phyloP scores from a whole-genome alignment of 768 basidiomycete genomes.

The Pulveroboletus sp. region DNA sequence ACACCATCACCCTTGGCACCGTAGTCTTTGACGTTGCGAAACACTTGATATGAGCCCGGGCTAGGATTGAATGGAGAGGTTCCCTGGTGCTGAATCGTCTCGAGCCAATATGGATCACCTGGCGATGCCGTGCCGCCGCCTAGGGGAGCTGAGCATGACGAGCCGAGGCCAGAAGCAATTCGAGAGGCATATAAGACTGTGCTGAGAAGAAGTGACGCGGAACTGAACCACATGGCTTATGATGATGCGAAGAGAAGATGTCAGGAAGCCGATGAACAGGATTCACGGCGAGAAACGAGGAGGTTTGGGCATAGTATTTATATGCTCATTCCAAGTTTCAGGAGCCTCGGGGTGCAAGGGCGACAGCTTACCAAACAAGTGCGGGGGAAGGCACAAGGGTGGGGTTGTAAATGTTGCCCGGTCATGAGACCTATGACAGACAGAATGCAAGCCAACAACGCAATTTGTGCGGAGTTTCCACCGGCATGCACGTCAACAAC shows the following conservation, averaged over 20 bases:
- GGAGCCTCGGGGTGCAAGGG: background rate
- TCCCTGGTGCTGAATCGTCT: conserved; percentile 67
- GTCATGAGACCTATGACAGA: background rate
- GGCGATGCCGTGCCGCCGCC: conserved; percentile 43
- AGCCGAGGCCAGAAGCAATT: conserved; percentile 34
- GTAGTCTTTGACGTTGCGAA: conserved; percentile 67
- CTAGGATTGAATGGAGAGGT: conserved; percentile 60
- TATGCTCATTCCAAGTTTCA: conserved; percentile 5
- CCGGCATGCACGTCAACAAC: conserved; percentile 2
- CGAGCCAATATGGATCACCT: conserved; percentile 56
- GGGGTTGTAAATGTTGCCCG: background rate
- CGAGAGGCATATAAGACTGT: conserved; percentile 5
- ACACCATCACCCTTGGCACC: conserved; percentile 59
- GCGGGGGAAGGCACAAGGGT: conserved; percentile 2
- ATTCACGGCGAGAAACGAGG: background rate
- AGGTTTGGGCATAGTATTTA: conserved; percentile 3
- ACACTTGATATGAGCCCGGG: conserved; percentile 55
- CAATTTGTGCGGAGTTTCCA: background rate
- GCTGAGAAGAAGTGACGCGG: conserved; percentile 6
- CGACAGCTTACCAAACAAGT: background rate
- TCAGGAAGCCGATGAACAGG: background rate
- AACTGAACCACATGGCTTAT: conserved; percentile 7
- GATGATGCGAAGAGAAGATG: background rate
- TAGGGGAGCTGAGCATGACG: conserved; percentile 44
- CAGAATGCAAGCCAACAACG: background rate